Evolutionary conservation across 2,329 filamentous ascomycete species (phyloP), one percentile per base, ranked within the genome.

Genomic region (Neocatenulostroma microsporum): DNA sequence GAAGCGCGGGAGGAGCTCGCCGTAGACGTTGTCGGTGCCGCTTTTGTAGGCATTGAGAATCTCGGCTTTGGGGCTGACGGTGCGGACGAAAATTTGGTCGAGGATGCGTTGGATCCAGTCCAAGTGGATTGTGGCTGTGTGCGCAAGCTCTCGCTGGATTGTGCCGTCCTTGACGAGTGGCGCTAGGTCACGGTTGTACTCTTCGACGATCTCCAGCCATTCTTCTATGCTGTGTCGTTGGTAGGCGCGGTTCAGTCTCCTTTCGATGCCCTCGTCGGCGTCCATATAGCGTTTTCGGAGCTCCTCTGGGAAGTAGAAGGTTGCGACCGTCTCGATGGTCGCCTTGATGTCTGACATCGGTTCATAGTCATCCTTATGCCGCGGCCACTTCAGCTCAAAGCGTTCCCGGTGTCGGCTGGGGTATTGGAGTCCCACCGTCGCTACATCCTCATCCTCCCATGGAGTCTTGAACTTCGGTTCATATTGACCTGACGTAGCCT

Each of bases 11-110:
- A 91, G 71, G 18, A 98, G 75, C 61, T 98, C 91, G 56, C 91
- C 91, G 56, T 98, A 98, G 25, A 94, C 84, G 50, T 94, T 89
- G 61, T 94, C 86, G 47, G 84, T 85, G 50, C 88, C 89, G 56
- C 87, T 86, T 55, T 91, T 78, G 59, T 96, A 95, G 51, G 84
- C 80, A 40, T 79, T 78, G 10, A 96, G 75, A 8, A 81, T 76
- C 45, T 94, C 84, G 17, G 94, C 86, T 42, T 83, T 78, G 5
- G 86, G 88, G 2, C 88, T 91, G 6, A 98, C 91, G 4, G 86
- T 94, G 34, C 91, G 84, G 52, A 88, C 80, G 63, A 95, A 96
- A 15, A 86, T 82, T 58, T 98, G 74, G 29, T 77, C 75, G 28
- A 84, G 70, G 5, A 83, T 78, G 13, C 95, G 67, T 42, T 54